phyloP scores from a whole-genome alignment of 2,329 filamentous ascomycete species.

The Sarocladiaceae sp. region DNA sequence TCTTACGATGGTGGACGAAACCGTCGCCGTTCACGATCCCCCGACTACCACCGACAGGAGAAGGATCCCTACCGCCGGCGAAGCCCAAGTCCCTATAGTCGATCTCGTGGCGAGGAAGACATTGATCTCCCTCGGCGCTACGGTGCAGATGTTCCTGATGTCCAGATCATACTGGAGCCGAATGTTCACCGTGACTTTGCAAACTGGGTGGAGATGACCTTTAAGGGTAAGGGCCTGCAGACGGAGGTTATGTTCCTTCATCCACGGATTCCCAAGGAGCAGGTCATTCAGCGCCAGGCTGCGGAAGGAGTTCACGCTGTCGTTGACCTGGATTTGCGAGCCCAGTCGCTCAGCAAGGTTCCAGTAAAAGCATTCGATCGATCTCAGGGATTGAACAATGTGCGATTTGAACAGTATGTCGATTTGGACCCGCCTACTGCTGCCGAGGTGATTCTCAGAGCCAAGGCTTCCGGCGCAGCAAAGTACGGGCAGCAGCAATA shows the following conservation, averaged over 20 bases:
- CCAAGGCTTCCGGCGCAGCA: conserved; percentile 43
- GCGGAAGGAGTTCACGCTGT: conserved; percentile 85
- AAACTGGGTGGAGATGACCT: conserved; percentile 71
- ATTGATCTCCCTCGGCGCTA: conserved; percentile 68
- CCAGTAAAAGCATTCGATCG: conserved; percentile 82
- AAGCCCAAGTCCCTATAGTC: conserved; percentile 59
- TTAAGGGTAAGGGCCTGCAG: conserved; percentile 63
- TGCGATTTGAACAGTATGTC: conserved; percentile 82
- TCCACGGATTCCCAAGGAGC: conserved; percentile 67
- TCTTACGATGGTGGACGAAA: conserved; percentile 34
- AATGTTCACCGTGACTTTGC: conserved; percentile 76
- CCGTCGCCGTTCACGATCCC: conserved; percentile 65
- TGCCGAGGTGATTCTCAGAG: conserved; percentile 71
- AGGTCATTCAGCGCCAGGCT: conserved; percentile 79
- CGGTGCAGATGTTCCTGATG: conserved; percentile 74
- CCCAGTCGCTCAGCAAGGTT: conserved; percentile 67
- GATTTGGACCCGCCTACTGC: conserved; percentile 73
- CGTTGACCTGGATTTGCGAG: conserved; percentile 63
- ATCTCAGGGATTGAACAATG: conserved; percentile 63
- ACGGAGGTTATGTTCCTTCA: conserved; percentile 76
- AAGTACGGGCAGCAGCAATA: conserved; percentile 28
- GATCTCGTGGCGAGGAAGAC: conserved; percentile 45
- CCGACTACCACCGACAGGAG: conserved; percentile 38
- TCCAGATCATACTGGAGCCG: conserved; percentile 78
- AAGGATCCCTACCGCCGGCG: conserved; percentile 56